A percentile compares a stretch with the other conserved stretches of the same genome.
Evolutionary conservation across 2,329 filamentous ascomycete species (phyloP).

Genomic region (Beauveria bassiana): DNA sequence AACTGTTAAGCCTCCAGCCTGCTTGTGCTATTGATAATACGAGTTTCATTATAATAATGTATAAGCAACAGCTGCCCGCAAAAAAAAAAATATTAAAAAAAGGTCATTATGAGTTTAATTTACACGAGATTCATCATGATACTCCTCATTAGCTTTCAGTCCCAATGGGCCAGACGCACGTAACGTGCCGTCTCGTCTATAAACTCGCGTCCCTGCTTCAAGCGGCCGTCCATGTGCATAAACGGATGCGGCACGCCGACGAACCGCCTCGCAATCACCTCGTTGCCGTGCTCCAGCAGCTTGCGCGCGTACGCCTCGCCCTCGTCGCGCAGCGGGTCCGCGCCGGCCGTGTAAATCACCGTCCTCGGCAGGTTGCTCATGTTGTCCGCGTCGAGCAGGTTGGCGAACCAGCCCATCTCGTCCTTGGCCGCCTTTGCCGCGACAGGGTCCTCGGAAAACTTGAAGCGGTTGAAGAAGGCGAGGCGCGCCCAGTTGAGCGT

Average conservation of each 20-base stretch:
- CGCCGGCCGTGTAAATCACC: conserved; percentile 34
- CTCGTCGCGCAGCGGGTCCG: conserved; percentile 40
- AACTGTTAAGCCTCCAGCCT: not conserved
- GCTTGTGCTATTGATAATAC: not conserved
- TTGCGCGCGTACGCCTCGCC: conserved; percentile 38
- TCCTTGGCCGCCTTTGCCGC: conserved; percentile 11
- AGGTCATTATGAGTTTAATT: not conserved
- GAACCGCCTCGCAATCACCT: conserved; percentile 39
- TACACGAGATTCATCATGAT: not conserved
- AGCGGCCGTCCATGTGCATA: conserved; percentile 37
- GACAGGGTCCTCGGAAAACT: conserved; percentile 20
- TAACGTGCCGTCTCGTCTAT: conserved; percentile 25
- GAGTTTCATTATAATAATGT: not conserved
- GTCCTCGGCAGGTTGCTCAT: conserved; percentile 28
- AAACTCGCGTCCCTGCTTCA: conserved; percentile 29
- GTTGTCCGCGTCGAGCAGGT: conserved; percentile 28
- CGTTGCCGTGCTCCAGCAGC: conserved; percentile 35
- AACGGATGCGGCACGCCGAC: conserved; percentile 41
- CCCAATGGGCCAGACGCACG: conserved; percentile 21
- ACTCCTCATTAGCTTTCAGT: not conserved
- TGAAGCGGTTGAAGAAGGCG: conserved; percentile 31
- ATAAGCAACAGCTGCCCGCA: not conserved
- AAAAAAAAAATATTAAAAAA: too few species aligned
- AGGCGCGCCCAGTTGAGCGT: conserved; percentile 37
- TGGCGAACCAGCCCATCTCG: conserved; percentile 20